Conservation (phyloP, 2,329 filamentous ascomycete species). For the Ophiostoma novo-ulmi region DNA sequence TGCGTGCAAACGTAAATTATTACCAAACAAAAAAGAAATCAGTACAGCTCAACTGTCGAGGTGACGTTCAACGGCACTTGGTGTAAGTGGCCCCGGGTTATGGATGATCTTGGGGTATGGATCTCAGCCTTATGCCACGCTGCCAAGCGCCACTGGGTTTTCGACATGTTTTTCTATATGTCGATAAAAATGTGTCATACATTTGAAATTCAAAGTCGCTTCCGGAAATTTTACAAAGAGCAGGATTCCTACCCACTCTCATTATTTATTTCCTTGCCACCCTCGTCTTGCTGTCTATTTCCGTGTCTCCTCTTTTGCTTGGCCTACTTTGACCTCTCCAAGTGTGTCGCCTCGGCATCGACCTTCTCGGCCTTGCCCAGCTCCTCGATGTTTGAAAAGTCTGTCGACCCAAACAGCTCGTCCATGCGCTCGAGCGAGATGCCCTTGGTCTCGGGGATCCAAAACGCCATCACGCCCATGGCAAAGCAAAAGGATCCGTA, state of each 20-base stretch:
- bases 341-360: constrained; percentile 21
- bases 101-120: background rate
- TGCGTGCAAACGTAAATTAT: background rate
- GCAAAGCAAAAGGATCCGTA: constrained; percentile 53
- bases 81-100: background rate
- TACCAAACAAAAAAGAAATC: background rate
- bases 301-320: background rate
- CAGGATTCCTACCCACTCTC: background rate
- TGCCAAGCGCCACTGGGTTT: background rate
- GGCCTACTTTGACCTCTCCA: constrained; percentile 10
- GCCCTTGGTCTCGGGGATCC: constrained; percentile 29
- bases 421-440: constrained; percentile 31
- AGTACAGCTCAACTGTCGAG: background rate
- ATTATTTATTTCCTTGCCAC: background rate
- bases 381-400: constrained; percentile 28
- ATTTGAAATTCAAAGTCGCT: background rate
- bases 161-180: background rate
- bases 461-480: constrained; percentile 44
- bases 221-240: background rate
- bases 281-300: background rate
- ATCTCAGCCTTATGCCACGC: background rate
- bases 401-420: constrained; percentile 30
- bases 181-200: background rate
- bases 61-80: background rate
- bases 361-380: constrained; percentile 25